Conservation (phyloP, 73 alveolate genomes). For the Diophrys appendiculata region DNA sequence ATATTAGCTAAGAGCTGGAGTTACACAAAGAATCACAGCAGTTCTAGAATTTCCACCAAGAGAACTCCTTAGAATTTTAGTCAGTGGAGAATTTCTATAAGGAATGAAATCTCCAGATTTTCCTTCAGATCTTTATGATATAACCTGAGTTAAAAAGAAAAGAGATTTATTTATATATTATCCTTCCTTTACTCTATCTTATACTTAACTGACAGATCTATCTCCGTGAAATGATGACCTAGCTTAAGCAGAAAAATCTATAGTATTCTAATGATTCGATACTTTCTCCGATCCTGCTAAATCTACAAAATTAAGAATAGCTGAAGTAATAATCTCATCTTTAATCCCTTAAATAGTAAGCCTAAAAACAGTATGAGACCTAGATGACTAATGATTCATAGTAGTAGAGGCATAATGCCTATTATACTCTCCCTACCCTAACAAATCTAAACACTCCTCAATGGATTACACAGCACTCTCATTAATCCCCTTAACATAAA, state of each 20-base stretch:
- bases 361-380: conserved; percentile 84
- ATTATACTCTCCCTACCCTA: conserved; percentile 73
- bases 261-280: conserved; percentile 56
- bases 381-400: conserved; percentile 77
- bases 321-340: neutral
- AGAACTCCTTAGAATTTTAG: conserved; percentile 93
- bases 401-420: conserved; percentile 84
- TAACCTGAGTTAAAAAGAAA: conserved; percentile 81
- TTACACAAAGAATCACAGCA: conserved; percentile 88
- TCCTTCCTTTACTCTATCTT: conserved; percentile 76
- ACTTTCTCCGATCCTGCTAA: conserved; percentile 97
- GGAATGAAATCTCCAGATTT: conserved; percentile 80
- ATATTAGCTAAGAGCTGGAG: conserved; percentile 81
- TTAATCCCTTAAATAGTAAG: conserved; percentile 46
- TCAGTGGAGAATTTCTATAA: conserved; percentile 92
- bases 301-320: conserved; percentile 82
- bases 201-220: conserved; percentile 8
- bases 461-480: conserved; percentile 70
- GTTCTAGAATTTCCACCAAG: conserved; percentile 97
- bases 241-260: conserved; percentile 5
- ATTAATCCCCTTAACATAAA: conserved; percentile 73
- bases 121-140: conserved; percentile 73
- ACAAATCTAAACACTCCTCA: conserved; percentile 77
- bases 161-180: conserved; percentile 76
- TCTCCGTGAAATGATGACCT: conserved; percentile 5